Evolutionary conservation across 208 protist genomes (phyloP), one percentile per base, ranked within the genome.

Genomic region (Wallacemonas sp.): DNA sequence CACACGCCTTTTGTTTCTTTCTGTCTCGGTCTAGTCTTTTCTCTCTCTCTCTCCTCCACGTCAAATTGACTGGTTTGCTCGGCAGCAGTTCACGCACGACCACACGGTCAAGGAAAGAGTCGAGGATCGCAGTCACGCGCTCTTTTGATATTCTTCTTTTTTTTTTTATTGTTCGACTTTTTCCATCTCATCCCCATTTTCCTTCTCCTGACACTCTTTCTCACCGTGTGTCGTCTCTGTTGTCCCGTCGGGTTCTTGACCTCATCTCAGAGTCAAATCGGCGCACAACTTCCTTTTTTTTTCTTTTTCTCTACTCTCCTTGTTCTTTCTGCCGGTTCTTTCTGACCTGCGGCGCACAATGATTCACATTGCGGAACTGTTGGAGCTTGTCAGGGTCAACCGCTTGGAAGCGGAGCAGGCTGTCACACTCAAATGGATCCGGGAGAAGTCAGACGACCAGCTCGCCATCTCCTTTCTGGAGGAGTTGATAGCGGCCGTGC

Each of bases 231-330:
- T 46, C 37, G 46, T 46, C 24, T 62, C 26, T 62, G 32, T 46
- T 71, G 54, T 67, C 64, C 30, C 1, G 17, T 64, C 22, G n/a
- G n/a, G n/a, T 76, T 26, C 15, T 80, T 46, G 5, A 1, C 26
- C 21, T 41, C 8, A 59, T 80, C n/a, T 48, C n/a, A 21, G 38
- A n/a, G 17, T n/a, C 27, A 27, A 17, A 38, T 24, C 0, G 15
- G 30, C 55, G 36, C 2, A 1, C 24, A 53, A 33, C 32, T 57
- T 57, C 19, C n/a, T 37, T 17, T 39, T 57, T 38, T 10, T 33
- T 57, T 39, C 32, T 30, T 22, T 12, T 6, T 22, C 22, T 22
- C 5, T 22, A 48, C 22, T 12, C 17, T 5, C 17, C 17, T 48
- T 26, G 19, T 48, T 48, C 42, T 26, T 19, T 12, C 22, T 19